Evolutionary conservation across 768 basidiomycete species (phyloP).

Genomic region (Trametes punicea): DNA sequence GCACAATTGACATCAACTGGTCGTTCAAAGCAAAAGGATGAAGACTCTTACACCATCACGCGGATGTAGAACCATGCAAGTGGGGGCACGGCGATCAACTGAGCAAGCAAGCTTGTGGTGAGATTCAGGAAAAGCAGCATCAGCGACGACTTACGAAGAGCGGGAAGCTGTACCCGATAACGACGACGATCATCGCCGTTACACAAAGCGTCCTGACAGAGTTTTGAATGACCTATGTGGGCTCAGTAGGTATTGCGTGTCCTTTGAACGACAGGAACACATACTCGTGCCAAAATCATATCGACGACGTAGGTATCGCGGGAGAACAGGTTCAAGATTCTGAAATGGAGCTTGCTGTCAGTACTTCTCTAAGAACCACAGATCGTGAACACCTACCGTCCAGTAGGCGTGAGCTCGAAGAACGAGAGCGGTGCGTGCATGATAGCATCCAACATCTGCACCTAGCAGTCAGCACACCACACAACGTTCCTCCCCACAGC

Average conservation of each 20-base stretch:
- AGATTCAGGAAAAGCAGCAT: neutral
- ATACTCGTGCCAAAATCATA: constrained; percentile 67
- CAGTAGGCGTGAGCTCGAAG: constrained; percentile 87
- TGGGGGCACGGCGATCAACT: constrained; percentile 67
- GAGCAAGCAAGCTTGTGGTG: neutral
- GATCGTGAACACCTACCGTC: constrained; percentile 50
- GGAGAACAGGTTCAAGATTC: constrained; percentile 88
- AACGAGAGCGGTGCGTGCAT: constrained; percentile 83
- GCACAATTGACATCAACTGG: neutral
- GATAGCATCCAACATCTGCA: constrained; percentile 73
- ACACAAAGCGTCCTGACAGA: constrained; percentile 62
- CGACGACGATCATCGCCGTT: constrained; percentile 57
- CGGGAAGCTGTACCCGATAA: constrained; percentile 82
- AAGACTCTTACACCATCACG: constrained; percentile 66
- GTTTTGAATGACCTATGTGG: constrained; percentile 53
- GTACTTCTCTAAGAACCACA: neutral
- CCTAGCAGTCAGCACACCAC: neutral
- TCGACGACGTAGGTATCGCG: constrained; percentile 87
- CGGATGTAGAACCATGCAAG: constrained; percentile 74
- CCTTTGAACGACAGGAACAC: neutral
- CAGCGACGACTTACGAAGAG: constrained; percentile 44
- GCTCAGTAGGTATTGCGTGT: constrained; percentile 1
- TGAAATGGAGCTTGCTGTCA: constrained; percentile 28
- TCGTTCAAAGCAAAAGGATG: neutral
- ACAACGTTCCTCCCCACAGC: neutral